Evolutionary conservation across 78 protist species (phyloP).

Genomic region (Blattamonas nauphoetae): DNA sequence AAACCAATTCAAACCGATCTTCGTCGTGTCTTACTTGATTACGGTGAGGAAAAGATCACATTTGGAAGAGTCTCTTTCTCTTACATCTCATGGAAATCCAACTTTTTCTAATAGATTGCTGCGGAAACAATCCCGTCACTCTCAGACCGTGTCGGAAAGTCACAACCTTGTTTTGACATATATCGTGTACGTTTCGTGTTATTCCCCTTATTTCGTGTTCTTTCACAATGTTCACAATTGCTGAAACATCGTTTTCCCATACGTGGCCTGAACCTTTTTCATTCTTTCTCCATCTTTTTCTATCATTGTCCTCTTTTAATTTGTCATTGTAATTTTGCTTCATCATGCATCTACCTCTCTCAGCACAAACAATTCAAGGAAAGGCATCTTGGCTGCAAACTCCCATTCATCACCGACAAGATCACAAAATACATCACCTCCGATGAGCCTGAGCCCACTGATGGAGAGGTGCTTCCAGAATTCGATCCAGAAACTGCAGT

Average conservation of each 20-base stretch:
- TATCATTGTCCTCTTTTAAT: too few species aligned
- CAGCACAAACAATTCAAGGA: background rate
- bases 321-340: too few species aligned
- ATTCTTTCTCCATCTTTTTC: too few species aligned
- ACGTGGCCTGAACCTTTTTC: too few species aligned
- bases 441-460: background rate
- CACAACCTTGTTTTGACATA: background rate
- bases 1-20: background rate
- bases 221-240: background rate
- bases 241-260: too few species aligned
- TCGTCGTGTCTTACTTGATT: background rate
- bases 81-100: background rate
- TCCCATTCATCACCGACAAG: background rate
- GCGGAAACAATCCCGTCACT: background rate
- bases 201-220: background rate
- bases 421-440: background rate
- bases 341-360: too few species aligned
- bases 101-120: background rate
- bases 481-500: background rate
- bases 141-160: background rate
- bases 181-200: background rate
- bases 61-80: background rate
- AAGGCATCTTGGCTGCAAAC: background rate
- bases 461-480: background rate
- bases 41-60: background rate